phyloP scores from a whole-genome alignment of 73 alveolate species.

The Paramecium bursaria region DNA sequence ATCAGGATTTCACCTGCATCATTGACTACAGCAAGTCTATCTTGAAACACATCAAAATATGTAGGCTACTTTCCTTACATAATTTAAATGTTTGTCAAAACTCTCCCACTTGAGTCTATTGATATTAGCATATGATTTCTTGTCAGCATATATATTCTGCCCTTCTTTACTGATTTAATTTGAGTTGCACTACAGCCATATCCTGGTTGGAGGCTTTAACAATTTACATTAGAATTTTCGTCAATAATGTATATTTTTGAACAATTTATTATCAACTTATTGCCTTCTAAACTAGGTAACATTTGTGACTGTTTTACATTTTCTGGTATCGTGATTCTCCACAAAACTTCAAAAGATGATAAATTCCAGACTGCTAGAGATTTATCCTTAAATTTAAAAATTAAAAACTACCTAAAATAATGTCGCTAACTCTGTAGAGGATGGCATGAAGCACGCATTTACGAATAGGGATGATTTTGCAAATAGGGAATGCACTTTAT shows the following conservation, averaged over 20 bases:
- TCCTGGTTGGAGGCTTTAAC: constrained; percentile 2
- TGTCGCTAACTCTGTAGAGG: constrained; percentile 49
- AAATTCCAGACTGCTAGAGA: constrained; percentile 49
- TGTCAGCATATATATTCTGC: not conserved
- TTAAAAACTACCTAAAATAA: too few relatives aligned
- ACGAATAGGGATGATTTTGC: constrained; percentile 37
- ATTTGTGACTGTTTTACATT: constrained; percentile 31
- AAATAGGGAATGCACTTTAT: constrained; percentile 51
- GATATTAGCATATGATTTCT: constrained; percentile 23
- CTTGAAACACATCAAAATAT: constrained; percentile 32
- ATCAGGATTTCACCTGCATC: constrained; percentile 29
- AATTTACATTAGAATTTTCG: not conserved
- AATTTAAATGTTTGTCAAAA: not conserved
- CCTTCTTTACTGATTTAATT: not conserved
- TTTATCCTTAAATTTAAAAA: constrained; percentile 48
- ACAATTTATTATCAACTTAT: constrained; percentile 36
- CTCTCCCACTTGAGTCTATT: constrained; percentile 11
- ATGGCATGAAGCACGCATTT: constrained; percentile 26
- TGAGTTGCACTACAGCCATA: constrained; percentile 15
- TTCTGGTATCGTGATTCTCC: constrained; percentile 21
- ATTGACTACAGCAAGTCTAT: constrained; percentile 10
- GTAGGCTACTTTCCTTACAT: constrained; percentile 18
- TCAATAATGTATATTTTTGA: constrained; percentile 21
- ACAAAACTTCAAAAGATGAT: constrained; percentile 35
- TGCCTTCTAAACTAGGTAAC: constrained; percentile 31